Evolutionary conservation across 306 rosid genomes (phyloP).

Genomic region (Erythrophleum fordii): DNA sequence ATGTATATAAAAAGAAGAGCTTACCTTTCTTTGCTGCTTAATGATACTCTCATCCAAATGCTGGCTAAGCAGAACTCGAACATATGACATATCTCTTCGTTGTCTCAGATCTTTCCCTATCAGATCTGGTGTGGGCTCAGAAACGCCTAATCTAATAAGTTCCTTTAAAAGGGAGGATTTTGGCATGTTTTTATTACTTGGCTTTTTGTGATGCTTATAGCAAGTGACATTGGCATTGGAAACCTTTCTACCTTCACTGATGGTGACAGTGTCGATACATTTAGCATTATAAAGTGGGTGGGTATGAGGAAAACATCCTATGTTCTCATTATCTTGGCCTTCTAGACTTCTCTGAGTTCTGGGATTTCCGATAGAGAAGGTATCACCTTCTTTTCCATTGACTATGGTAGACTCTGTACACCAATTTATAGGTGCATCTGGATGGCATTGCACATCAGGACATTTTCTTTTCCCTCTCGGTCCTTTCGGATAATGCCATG

Average conservation of each 20-base stretch:
- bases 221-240: conserved; percentile 35
- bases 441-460: conserved; percentile 38
- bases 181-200: conserved; percentile 47
- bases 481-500: conserved; percentile 60
- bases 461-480: conserved; percentile 71
- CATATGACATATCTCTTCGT: conserved; percentile 69
- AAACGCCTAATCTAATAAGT: conserved; percentile 56
- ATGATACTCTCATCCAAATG: conserved; percentile 74
- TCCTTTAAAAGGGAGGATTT: conserved; percentile 58
- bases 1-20: conserved; percentile 25
- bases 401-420: conserved; percentile 32
- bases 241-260: conserved; percentile 33
- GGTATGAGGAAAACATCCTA: conserved; percentile 37
- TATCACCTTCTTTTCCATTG: conserved; percentile 48
- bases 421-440: conserved; percentile 25
- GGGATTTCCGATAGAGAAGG: conserved; percentile 27
- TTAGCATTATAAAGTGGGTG: conserved; percentile 29
- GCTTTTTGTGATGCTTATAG: conserved; percentile 41
- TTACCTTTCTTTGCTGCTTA: conserved; percentile 88
- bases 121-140: conserved; percentile 38
- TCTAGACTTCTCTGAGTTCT: conserved; percentile 27
- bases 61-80: conserved; percentile 82
- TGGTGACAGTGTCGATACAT: conserved; percentile 20
- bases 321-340: conserved; percentile 34
- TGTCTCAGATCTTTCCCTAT: conserved; percentile 61